Evolutionary conservation across 768 basidiomycete species (phyloP), one percentile per base, ranked within the genome.

Genomic region (Tubosaeta sp.): DNA sequence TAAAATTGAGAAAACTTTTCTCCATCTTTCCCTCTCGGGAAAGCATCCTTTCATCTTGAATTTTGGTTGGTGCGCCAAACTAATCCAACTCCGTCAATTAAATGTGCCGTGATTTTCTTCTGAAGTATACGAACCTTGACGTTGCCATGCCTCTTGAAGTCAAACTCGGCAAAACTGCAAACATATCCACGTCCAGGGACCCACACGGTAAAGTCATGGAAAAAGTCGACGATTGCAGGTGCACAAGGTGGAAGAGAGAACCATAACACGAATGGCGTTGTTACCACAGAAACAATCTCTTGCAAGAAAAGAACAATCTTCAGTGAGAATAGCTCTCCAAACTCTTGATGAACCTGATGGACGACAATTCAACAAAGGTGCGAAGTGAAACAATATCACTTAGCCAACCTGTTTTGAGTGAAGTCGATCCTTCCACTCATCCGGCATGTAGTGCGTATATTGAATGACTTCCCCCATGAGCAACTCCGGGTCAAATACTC

Each of bases 1-100:
- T 95, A 77, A 96, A 96, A 63, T 89, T 91, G 29, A 95, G 73
- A 73, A 96, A 90, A 67, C 88, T 91, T 74, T 98, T 96, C 76
- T 99, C 96, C 94, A 99, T 97, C 78, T 99, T 99, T 31, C 91
- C 91, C 58, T 95, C 88, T 54, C 89, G 90, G 5, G 89, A 90
- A 60, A 88, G 76, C 76, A 88, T 85, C 52, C 82, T 82, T 59
- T 83, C 83, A 57, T 92, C 87, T 12, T 76, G 73, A 8, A 77
- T 79, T 34, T 75, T 70, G 4, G 81, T 76, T 1, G 91, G 90
- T 11, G 90, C 93, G n/a, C 92, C 92, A 60, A 91, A 94, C 87
- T 91, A 54, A 12, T 34, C 36, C 18, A 56, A 46, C 12, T 24
- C 6, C 16, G 11, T 55, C 18, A 50, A 27, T 42, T 49, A 8